Evolutionary conservation across 768 basidiomycete genomes (phyloP).

Genomic region (Termitomyces sp.): DNA sequence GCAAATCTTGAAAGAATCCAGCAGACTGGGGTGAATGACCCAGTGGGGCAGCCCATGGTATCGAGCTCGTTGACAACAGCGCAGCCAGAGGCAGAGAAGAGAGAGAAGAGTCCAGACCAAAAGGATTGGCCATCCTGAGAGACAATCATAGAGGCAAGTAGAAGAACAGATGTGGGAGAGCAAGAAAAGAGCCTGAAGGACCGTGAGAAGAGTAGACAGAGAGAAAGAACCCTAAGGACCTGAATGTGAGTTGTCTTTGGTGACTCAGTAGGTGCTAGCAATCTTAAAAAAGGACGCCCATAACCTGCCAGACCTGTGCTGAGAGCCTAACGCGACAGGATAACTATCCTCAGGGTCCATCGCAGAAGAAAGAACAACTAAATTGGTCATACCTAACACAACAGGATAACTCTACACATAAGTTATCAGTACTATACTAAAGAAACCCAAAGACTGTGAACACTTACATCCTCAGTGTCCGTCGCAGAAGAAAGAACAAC

Average conservation of each 20-base stretch:
- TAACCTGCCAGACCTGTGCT: neutral
- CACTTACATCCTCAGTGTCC: neutral
- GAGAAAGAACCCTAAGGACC: too few relatives aligned
- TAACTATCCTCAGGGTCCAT: neutral
- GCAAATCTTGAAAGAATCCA: too few relatives aligned
- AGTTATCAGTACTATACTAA: neutral
- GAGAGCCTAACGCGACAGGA: neutral
- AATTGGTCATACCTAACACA: neutral
- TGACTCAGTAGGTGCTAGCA: neutral
- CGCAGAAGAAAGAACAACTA: neutral
- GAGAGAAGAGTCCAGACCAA: too few relatives aligned
- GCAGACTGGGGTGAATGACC: too few relatives aligned
- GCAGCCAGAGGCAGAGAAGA: too few relatives aligned
- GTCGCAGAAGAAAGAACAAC: neutral
- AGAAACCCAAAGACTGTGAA: neutral
- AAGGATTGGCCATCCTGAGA: too few relatives aligned
- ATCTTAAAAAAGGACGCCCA: neutral
- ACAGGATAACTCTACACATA: neutral
- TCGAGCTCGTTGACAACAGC: too few relatives aligned
- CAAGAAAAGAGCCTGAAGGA: too few relatives aligned
- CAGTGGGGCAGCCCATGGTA: neutral
- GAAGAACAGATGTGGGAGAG: too few relatives aligned
- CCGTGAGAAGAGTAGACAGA: too few relatives aligned
- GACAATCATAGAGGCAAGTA: too few relatives aligned
- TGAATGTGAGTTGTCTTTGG: neutral